Evolutionary conservation across 2,329 filamentous ascomycete species (phyloP).

Genomic region (Emericellopsis atlantica): DNA sequence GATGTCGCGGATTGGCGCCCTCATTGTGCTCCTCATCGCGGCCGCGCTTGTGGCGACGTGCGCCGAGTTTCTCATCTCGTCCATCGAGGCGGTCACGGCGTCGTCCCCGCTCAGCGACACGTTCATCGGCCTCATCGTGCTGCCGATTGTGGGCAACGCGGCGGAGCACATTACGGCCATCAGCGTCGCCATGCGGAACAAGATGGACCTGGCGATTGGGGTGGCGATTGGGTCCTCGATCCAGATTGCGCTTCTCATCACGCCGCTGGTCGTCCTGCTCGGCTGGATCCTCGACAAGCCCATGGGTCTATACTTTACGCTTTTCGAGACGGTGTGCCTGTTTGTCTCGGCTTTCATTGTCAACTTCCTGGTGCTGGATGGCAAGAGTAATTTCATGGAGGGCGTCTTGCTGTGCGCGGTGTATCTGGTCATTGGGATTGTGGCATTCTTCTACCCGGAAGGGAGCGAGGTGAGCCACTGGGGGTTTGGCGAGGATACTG

Average conservation of each 20-base stretch:
- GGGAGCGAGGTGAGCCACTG: constrained; percentile 30
- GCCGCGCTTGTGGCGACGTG: constrained; percentile 56
- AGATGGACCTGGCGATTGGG: constrained; percentile 64
- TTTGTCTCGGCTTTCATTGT: constrained; percentile 78
- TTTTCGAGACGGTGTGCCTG: constrained; percentile 79
- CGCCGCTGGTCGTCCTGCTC: constrained; percentile 56
- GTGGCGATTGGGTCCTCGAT: constrained; percentile 61
- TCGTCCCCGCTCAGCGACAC: constrained; percentile 46
- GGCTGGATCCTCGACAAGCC: constrained; percentile 56
- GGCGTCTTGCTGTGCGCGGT: constrained; percentile 56
- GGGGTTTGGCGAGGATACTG: constrained; percentile 9
- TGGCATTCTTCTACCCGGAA: constrained; percentile 54
- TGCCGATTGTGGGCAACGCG: constrained; percentile 63
- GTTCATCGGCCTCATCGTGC: constrained; percentile 60
- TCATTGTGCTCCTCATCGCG: constrained; percentile 49
- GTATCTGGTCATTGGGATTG: constrained; percentile 55
- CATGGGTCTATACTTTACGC: constrained; percentile 76
- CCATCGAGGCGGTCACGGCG: constrained; percentile 50
- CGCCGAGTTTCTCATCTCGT: constrained; percentile 58
- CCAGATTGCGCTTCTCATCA: constrained; percentile 61
- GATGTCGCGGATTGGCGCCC: constrained; percentile 40
- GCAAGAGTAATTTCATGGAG: constrained; percentile 77
- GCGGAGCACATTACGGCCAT: constrained; percentile 63
- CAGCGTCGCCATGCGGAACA: constrained; percentile 60
- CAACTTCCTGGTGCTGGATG: constrained; percentile 78